These are phyloP conservation scores for Coemansia sp. DNA, from an alignment of 192 early-diverging fungal species.

Conservation along the genomic window DNA sequence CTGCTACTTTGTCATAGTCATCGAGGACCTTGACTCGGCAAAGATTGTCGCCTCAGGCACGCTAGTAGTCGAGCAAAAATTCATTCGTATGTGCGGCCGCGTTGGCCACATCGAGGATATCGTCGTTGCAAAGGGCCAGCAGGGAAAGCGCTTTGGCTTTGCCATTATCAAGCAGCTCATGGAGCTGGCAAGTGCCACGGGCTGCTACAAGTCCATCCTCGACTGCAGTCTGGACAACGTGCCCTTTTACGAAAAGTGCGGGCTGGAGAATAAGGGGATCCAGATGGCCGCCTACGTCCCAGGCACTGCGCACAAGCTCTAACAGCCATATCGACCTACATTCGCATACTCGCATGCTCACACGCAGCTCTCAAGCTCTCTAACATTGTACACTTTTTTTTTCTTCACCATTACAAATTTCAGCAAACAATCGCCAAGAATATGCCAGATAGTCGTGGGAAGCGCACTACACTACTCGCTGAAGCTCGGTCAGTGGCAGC, in stretches of 20 bases:
- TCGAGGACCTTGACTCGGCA: conserved; percentile 62
- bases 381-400: background rate
- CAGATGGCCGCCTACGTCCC: conserved; percentile 69
- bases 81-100: conserved; percentile 78
- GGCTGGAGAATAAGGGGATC: conserved; percentile 74
- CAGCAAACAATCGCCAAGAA: conserved; percentile 3
- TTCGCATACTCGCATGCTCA: background rate
- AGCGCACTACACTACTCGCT: conserved; percentile 18
- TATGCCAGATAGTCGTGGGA: background rate
- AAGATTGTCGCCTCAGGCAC: conserved; percentile 84
- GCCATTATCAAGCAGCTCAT: conserved; percentile 86
- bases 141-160: conserved; percentile 70
- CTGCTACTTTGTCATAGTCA: conserved; percentile 79
- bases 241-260: conserved; percentile 92
- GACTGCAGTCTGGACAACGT: conserved; percentile 78
- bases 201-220: conserved; percentile 92
- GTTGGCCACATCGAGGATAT: conserved; percentile 94
- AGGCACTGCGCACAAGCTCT: conserved; percentile 15
- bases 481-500: conserved; percentile 26
- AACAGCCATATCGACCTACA: background rate
- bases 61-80: conserved; percentile 90
- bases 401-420: too few relatives aligned
- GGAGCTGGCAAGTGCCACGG: conserved; percentile 69
- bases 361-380: background rate
- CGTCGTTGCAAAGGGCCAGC: conserved; percentile 75